Base-by-base conservation (phyloP, 257 asterid species). In the Ilex asprella region DNA sequence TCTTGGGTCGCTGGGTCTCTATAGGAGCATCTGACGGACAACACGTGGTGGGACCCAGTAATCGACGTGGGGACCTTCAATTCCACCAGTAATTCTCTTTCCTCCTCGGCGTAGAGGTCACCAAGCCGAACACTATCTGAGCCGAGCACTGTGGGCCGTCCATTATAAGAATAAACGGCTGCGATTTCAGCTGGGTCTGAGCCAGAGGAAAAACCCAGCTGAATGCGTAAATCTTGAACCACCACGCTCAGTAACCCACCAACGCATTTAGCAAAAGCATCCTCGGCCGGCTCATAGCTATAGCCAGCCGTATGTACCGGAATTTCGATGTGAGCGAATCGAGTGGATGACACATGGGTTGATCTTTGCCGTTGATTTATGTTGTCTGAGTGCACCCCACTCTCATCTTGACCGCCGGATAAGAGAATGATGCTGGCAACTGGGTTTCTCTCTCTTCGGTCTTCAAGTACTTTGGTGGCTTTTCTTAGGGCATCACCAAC, bases 221-320 rank as follows among this genome's bases (percentile, higher is more conserved):
- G 93, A 52, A 92, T 77, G 3, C 81, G 73, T 60, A 89, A 61
- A 60, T 92, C 97, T 31, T 86, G 95, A 35, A 76, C 93, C 2
- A 92, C 96, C 2, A 92, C 97, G 66, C 99, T 86, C 1, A 92
- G 11, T 16, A 92, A 69, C 3, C 94, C 96, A 0, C 97, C 87
- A 15, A 92, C 93, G 64, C 97, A 92, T 78, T 82, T 89, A 6
- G 95, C 78, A 62, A 89, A 89, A 0, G 95, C 92, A 47, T 86
- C 87, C 68, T 81, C 98, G 1, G 67, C 76, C 75, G n/a, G 71
- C 70, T 58, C 75, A 10, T 46, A 31, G 0, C 81, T 78, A 32
- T 77, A 77, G 30, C 87, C 88, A 53, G 95, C 68, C 0, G 87
- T 70, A 31, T 83, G 84, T 5, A 88, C 92, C 43, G 98, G 98